Conservation (phyloP, 2,329 filamentous ascomycete species). For the Fusarium sambucinum region DNA sequence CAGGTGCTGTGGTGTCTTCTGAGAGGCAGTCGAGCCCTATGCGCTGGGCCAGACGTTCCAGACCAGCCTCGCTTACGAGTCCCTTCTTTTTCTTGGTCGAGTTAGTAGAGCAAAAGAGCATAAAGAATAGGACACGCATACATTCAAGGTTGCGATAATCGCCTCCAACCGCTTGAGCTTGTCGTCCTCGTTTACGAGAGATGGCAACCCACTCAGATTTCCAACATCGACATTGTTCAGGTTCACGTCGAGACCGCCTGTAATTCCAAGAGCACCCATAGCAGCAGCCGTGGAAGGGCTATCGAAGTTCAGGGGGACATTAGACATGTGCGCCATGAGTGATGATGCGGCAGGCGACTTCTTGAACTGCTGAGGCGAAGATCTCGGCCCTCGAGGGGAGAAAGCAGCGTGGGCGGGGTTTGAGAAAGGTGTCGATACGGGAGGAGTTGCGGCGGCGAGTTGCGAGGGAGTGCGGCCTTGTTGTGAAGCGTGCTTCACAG, state of each 20-base stretch:
- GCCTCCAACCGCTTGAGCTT: constrained; percentile 65
- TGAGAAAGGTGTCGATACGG: constrained; percentile 76
- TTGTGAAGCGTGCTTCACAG: constrained; percentile 62
- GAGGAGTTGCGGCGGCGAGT: constrained; percentile 69
- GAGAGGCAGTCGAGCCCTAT: constrained; percentile 75
- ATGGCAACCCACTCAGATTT: constrained; percentile 58
- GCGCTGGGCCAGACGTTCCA: constrained; percentile 76
- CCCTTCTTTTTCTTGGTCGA: constrained; percentile 62
- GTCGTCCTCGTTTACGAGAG: constrained; percentile 65
- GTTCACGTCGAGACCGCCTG: constrained; percentile 63
- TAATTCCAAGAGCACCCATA: constrained; percentile 67
- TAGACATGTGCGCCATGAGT: constrained; percentile 61
- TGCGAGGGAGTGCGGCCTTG: constrained; percentile 64
- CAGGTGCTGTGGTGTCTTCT: constrained; percentile 63
- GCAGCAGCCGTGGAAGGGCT: constrained; percentile 73
- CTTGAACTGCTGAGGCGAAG: constrained; percentile 74
- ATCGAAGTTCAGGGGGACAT: constrained; percentile 68
- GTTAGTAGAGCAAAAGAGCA: constrained; percentile 7
- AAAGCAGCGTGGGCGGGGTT: constrained; percentile 68
- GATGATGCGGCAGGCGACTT: constrained; percentile 70
- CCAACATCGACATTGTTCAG: constrained; percentile 65
- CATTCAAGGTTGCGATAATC: constrained; percentile 64
- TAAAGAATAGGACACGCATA: constrained; percentile 47
- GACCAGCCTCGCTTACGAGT: constrained; percentile 77
- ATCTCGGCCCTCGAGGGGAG: constrained; percentile 68